Evolutionary conservation across 345 rosid species (phyloP).

Genomic region (Salix arbutifolia): DNA sequence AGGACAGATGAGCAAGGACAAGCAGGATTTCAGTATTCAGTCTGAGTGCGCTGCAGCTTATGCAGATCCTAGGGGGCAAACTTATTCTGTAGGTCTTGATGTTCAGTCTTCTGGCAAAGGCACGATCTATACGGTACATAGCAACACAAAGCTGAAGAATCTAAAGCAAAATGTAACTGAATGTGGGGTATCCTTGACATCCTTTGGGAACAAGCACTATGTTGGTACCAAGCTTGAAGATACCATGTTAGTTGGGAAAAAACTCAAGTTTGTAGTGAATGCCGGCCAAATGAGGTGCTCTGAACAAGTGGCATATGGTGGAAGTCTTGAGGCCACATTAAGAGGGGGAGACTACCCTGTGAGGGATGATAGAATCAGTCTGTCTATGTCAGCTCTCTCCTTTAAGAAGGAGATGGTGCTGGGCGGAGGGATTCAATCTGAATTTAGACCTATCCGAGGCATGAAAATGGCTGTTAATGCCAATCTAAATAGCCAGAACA

Average conservation of each 20-base stretch:
- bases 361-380: constrained; percentile 49
- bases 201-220: constrained; percentile 57
- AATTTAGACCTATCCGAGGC: constrained; percentile 52
- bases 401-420: constrained; percentile 63
- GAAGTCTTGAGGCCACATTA: constrained; percentile 61
- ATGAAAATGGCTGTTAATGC: constrained; percentile 48
- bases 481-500: constrained; percentile 65
- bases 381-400: constrained; percentile 62
- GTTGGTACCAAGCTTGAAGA: constrained; percentile 76
- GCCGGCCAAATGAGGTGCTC: constrained; percentile 64
- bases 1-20: constrained; percentile 80
- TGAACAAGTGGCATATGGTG: constrained; percentile 66
- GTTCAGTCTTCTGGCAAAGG: constrained; percentile 75
- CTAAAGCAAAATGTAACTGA: constrained; percentile 56
- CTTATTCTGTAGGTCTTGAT: constrained; percentile 61
- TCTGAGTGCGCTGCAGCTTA: constrained; percentile 70
- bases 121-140: constrained; percentile 53
- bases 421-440: constrained; percentile 67
- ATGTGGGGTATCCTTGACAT: constrained; percentile 60
- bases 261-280: constrained; percentile 57
- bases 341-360: constrained; percentile 82
- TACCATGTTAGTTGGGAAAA: constrained; percentile 60
- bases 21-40: constrained; percentile 66
- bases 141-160: constrained; percentile 59
- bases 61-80: constrained; percentile 42